phyloP scores from a whole-genome alignment of 1,139 yeast species.

The Hyphopichia fennica region DNA sequence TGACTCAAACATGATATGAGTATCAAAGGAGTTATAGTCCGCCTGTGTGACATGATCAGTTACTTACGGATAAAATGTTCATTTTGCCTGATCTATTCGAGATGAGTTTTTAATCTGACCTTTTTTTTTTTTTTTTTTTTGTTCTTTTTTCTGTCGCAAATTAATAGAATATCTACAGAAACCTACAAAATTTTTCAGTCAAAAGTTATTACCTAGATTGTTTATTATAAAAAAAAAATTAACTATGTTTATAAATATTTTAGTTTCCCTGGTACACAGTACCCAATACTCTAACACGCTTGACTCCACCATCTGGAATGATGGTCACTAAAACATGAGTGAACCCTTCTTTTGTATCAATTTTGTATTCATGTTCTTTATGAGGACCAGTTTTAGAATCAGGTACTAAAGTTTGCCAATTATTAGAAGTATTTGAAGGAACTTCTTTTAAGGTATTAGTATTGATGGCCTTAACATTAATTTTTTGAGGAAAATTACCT shows the following conservation, averaged over 20 bases:
- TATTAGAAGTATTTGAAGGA: slow-evolving; percentile 33
- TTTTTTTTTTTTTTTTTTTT: too few species aligned
- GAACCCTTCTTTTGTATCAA: slow-evolving; percentile 25
- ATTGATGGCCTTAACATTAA: slow-evolving; percentile 59
- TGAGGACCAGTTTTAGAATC: slow-evolving; percentile 78
- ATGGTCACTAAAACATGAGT: slow-evolving; percentile 79
- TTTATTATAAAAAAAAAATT: too few species aligned
- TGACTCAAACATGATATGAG: slow-evolving; percentile 11
- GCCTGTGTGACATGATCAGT: not conserved
- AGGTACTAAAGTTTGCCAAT: slow-evolving; percentile 68
- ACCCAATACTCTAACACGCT: slow-evolving; percentile 83
- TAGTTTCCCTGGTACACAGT: slow-evolving; percentile 21
- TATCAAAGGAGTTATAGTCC: not conserved
- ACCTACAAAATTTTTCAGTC: not conserved
- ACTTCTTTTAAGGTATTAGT: slow-evolving; percentile 37
- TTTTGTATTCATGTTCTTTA: slow-evolving; percentile 62
- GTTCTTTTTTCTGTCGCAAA: too few species aligned
- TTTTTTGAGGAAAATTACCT: slow-evolving; percentile 87
- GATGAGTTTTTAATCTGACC: too few species aligned
- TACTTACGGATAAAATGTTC: not conserved
- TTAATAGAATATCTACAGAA: too few species aligned
- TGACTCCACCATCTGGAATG: slow-evolving; percentile 96
- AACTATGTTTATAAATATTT: not conserved
- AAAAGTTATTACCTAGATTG: not conserved
- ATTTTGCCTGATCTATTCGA: not conserved